Evolutionary conservation across 176 grass and related monocot genomes (phyloP), one percentile per base, ranked within the genome.

Genomic region (Aegilops bicornis): DNA sequence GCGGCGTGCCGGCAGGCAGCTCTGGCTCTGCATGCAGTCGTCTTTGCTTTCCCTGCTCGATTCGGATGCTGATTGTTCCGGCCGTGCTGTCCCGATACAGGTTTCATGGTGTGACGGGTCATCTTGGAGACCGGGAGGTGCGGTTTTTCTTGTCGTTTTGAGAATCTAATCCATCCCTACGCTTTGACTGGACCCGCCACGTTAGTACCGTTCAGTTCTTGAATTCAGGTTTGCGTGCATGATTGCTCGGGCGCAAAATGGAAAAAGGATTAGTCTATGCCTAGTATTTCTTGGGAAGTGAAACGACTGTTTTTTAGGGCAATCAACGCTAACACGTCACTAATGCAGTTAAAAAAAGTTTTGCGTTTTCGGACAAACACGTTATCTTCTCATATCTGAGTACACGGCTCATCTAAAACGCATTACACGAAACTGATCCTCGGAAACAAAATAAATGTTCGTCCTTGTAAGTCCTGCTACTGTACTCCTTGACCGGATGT

Each of bases 21-120:
- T 27, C 39, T 9, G 45, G 25, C 43, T 76, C 73, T 52, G 48
- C 10, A 80, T 90, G 47, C 48, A 78, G 69, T 80, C 89, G 27
- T 75, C 76, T 84, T 83, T 66, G 1, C 9, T 30, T 80, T 80
- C 45, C 24, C 24, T 8, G 23, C 80, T 43, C 66, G 62, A 48
- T 25, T 29, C 76, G 68, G 76, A 84, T 76, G 63, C 89, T 61
- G 89, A 81, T 75, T 52, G 81, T 68, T 87, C 76, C 40, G 17
- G 31, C 60, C 22, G 36, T 60, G 19, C 6, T 32, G 25, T 68
- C 76, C 30, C 42, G 40, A 8, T 79, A 56, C 76, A 74, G 82
- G 58, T 40, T 14, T 32, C 59, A 6, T 29, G 74, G 45, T 86
- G 76, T 88, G 73, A 78, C 9, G 73, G 74, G 60, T 19, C 22